Evolutionary conservation across 2,329 filamentous ascomycete genomes (phyloP).

Genomic region (Tolypocladium sp.): DNA sequence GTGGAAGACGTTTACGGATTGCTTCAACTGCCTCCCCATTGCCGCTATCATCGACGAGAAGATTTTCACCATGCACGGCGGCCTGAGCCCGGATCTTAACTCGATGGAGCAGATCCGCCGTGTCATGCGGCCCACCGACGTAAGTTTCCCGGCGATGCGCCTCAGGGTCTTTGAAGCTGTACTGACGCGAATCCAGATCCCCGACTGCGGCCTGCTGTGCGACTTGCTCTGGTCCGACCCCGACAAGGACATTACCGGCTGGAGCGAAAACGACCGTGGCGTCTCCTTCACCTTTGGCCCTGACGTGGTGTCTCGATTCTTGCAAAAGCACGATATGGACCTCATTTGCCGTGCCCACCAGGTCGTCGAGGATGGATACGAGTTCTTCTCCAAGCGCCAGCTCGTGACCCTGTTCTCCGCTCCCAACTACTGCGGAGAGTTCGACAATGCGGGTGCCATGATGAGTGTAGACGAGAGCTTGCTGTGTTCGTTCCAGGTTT

Average conservation of each 20-base stretch:
- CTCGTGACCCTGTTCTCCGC: constrained; percentile 96
- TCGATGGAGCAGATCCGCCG: constrained; percentile 99
- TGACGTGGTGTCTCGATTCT: constrained; percentile 91
- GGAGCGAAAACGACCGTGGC: constrained; percentile 98
- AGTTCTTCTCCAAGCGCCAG: constrained; percentile 98
- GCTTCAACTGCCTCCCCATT: constrained; percentile 98
- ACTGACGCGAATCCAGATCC: constrained; percentile 57
- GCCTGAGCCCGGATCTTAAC: constrained; percentile 92
- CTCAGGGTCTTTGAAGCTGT: background rate
- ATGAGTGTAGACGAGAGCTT: constrained; percentile 99
- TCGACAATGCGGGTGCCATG: constrained; percentile 98
- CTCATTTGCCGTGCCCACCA: constrained; percentile 98
- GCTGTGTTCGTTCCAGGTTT: constrained; percentile 95
- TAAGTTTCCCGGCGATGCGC: constrained; percentile 44
- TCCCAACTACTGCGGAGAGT: constrained; percentile 98
- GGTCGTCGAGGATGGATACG: constrained; percentile 97
- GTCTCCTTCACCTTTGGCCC: constrained; percentile 98
- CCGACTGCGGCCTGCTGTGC: constrained; percentile 93
- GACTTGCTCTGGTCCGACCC: constrained; percentile 98
- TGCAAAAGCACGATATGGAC: constrained; percentile 99
- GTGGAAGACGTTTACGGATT: constrained; percentile 99
- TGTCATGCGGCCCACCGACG: constrained; percentile 97
- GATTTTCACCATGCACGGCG: constrained; percentile 99
- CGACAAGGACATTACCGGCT: constrained; percentile 97
- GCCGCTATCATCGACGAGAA: constrained; percentile 99